phyloP scores from a whole-genome alignment of 2,329 filamentous ascomycete genomes.

The Curvularia lunata region DNA sequence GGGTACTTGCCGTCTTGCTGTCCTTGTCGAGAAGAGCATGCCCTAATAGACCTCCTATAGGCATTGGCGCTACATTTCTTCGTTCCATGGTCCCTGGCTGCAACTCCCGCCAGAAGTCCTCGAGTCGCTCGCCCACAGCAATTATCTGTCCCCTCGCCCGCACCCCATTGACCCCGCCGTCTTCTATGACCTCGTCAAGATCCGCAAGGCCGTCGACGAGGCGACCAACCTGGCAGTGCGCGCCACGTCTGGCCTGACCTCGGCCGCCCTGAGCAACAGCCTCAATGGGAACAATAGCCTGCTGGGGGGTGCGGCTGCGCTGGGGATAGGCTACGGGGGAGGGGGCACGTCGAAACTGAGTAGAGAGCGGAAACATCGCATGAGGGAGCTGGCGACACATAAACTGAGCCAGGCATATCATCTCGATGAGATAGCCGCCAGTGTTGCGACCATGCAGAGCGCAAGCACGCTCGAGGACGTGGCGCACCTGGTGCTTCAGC shows the following conservation, averaged over 20 bases:
- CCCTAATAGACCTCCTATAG: conserved; percentile 53
- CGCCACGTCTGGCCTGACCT: conserved; percentile 74
- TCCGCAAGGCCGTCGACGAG: conserved; percentile 79
- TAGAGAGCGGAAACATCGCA: conserved; percentile 75
- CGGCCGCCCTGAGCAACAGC: conserved; percentile 65
- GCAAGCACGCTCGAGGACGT: conserved; percentile 79
- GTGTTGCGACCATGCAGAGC: conserved; percentile 82
- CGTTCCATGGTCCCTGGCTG: conserved; percentile 83
- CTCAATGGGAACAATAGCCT: conserved; percentile 60
- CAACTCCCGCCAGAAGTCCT: conserved; percentile 80
- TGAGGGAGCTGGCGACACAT: conserved; percentile 80
- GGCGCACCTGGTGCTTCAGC: conserved; percentile 72
- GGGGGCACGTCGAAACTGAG: conserved; percentile 70
- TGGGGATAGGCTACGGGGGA: conserved; percentile 64
- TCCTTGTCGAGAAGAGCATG: conserved; percentile 1
- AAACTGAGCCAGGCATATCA: conserved; percentile 79
- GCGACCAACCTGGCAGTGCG: conserved; percentile 78
- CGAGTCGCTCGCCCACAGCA: conserved; percentile 77
- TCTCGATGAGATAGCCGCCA: conserved; percentile 82
- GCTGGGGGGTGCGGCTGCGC: conserved; percentile 58
- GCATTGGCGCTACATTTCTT: conserved; percentile 85
- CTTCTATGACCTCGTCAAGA: conserved; percentile 84
- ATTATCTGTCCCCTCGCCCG: conserved; percentile 77
- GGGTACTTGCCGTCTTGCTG: conserved; percentile 13
- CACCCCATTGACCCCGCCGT: conserved; percentile 79